Evolutionary conservation across 441 rosid species (phyloP).

Genomic region (Metrosideros polymorpha): DNA sequence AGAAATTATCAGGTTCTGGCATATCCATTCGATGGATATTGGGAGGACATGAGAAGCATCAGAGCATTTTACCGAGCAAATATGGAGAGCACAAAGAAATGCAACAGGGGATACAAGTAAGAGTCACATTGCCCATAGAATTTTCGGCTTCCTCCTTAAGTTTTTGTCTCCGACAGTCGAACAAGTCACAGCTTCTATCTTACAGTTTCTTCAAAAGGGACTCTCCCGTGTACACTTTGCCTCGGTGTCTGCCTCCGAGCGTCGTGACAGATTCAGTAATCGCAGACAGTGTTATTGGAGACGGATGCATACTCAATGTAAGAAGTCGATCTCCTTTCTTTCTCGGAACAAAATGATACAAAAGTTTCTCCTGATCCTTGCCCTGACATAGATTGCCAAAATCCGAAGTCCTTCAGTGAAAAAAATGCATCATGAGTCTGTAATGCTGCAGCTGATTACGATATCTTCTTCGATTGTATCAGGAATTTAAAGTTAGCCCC

Average conservation of each 20-base stretch:
- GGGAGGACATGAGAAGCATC: slow-evolving; percentile 75
- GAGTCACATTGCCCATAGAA: not conserved
- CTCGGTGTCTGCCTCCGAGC: slow-evolving; percentile 66
- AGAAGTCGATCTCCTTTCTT: slow-evolving; percentile 1
- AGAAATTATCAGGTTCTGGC: slow-evolving; percentile 43
- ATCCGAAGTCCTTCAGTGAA: not conserved
- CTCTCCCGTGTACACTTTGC: slow-evolving; percentile 54
- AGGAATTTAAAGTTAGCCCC: not conserved
- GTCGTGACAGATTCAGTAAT: slow-evolving; percentile 40
- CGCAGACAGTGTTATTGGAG: slow-evolving; percentile 57
- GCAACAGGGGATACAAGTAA: slow-evolving; percentile 26
- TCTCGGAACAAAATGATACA: not conserved
- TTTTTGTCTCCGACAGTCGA: not conserved
- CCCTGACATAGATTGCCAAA: not conserved
- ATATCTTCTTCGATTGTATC: not conserved
- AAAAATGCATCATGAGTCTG: not conserved
- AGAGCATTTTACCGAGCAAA: slow-evolving; percentile 67
- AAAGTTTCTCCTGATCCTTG: not conserved
- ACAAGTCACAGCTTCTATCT: not conserved
- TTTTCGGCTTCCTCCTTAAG: not conserved
- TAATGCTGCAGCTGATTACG: not conserved
- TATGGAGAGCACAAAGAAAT: slow-evolving; percentile 56
- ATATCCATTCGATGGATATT: slow-evolving; percentile 55
- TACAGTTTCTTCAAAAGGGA: slow-evolving; percentile 55
- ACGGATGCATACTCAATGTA: slow-evolving; percentile 78